These are phyloP conservation scores for Psilocybe subaeruginosa DNA, from an alignment of 768 basidiomycete genomes.

Conservation along the genomic window DNA sequence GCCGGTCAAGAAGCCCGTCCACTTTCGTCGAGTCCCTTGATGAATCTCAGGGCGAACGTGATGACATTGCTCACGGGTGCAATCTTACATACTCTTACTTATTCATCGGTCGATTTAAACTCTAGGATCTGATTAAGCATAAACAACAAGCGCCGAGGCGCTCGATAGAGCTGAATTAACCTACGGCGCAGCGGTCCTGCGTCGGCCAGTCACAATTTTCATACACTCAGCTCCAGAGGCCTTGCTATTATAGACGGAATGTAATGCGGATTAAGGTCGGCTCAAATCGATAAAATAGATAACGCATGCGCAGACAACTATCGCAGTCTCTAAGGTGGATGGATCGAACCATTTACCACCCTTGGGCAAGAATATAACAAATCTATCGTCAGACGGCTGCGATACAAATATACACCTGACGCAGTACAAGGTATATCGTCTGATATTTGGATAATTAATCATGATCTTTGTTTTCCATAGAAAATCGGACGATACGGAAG, in stretches of 20 bases:
- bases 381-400: not conserved
- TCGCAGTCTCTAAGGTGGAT: slow-evolving; percentile 3
- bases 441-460: not conserved
- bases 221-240: not conserved
- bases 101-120: not conserved
- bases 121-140: not conserved
- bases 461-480: not conserved
- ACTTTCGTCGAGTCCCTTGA: slow-evolving; percentile 17
- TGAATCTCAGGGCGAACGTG: slow-evolving; percentile 11
- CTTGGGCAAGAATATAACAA: not conserved
- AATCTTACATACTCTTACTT: not conserved
- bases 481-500: not conserved
- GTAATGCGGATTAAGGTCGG: slow-evolving; percentile 1
- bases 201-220: not conserved
- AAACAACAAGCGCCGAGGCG: not conserved
- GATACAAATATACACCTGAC: not conserved
- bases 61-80: slow-evolving; percentile 2
- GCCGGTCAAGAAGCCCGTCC: slow-evolving; percentile 16
- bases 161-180: not conserved
- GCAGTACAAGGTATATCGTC: not conserved
- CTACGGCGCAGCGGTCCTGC: not conserved
- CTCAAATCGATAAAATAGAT: not conserved
- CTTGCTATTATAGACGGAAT: not conserved
- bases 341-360: not conserved
- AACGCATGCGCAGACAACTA: slow-evolving; percentile 1